Base-by-base conservation (phyloP, 139 green algal genomes). In the Closterium sp. region DNA sequence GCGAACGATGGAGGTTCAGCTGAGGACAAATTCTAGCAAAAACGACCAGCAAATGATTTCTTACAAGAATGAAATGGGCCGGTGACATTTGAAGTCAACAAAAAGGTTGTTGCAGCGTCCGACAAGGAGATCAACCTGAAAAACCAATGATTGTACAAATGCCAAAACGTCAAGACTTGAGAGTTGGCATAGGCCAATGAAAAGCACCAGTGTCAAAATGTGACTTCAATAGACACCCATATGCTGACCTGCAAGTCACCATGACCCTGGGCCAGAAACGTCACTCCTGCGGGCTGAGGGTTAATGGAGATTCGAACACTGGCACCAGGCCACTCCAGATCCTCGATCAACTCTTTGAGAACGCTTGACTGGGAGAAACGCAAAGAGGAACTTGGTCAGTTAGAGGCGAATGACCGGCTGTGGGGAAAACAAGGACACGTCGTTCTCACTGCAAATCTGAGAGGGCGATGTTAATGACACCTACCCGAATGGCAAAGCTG, bases 41-140 rank as follows among this genome's bases (percentile, higher is more conserved):
- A 3, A 76, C 4, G 25, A 19, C 55, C 55, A 76, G 55, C 23
- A 76, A 76, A 28, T 76, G 5, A 76, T 10, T 76, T 3, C 55
- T 76, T 90, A 94, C 91, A 83, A 84, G 90, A 93, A 94, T 23
- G 85, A 86, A 31, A 90, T 66, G 4, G n/a, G 23, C 25, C 84
- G 91, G 85, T 94, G 66, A 35, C 91, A 94, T 21, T 94, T 84
- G 38, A 94, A 94, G 35, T 83, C 89, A 86, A 94, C 94, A 35
- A 94, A 94, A 10, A 94, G 89, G 86, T 94, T 91, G 23, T 23
- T 66, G 28, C 90, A 31, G 4, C 36, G 30, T 9, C 91, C 84
- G 66, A 84, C 94, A 36, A 84, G 84, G 25, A 94, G 43, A 21
- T 94, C 91, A 94, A 94, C 94, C 91, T 94, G 91, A 21, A 25